Evolutionary conservation across 768 basidiomycete species (phyloP), one percentile per base, ranked within the genome.

Genomic region (Boletellus ananas): DNA sequence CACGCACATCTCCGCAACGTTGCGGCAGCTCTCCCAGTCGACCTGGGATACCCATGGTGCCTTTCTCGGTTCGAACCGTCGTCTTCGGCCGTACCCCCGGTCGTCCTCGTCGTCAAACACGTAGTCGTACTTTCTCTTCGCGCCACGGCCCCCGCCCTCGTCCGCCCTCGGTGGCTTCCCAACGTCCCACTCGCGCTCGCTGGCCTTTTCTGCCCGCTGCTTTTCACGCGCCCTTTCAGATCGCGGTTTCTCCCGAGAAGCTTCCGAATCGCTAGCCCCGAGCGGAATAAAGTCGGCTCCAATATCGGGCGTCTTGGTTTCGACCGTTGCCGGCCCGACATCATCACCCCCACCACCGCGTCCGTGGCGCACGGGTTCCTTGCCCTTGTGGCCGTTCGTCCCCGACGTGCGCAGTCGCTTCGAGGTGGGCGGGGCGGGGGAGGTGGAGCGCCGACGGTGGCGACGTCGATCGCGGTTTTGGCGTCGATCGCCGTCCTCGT

Each of bases 1-100:
- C 12, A 78, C 87, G 49, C 58, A 94, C 92, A 94, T 75, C 64
- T 94, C 89, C 13, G 90, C 84, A 46, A 91, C 86, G 62, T 90
- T 90, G 44, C 70, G 73, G 65, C 89, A 89, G 6, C 68, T 63
- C 12, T 86, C 78, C 84, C 88, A 88, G 56, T 91, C 80, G 9
- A 93, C 74, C 8, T 77, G 66, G 13, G 70, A 67, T 10, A 83
- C 72, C 94, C 94, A 96, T 14, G 89, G 78, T 23, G 72, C 76
- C 58, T 76, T 80, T 47, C 79, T 79, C 20, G 80, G 71, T 43
- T 73, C 60, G 29, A 77, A 70, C 58, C 79, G 78, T 58, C 77
- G 79, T 77, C 69, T 70, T 79, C 57, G 70, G 76, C 77, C 17
- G 72, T 52, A 20, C 16, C 31, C 41, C 25, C 54, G 52, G 17